Conservation (phyloP, 2,329 filamentous ascomycete genomes). For the Aspergillus felis region DNA sequence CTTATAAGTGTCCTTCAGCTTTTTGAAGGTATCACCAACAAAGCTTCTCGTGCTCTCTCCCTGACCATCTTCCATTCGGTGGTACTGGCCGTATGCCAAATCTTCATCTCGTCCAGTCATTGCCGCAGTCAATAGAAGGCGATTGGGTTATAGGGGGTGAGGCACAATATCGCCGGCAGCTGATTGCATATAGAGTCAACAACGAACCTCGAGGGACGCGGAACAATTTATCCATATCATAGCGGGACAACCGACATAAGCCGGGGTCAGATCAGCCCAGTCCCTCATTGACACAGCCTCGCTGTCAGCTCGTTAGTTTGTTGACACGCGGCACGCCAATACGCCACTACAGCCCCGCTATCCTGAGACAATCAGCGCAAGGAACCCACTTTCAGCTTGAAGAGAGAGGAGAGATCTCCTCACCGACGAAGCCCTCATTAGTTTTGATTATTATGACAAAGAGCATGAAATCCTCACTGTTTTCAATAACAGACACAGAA, state of each 20-base stretch:
- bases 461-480: not conserved
- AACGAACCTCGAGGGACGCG: not conserved
- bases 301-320: not conserved
- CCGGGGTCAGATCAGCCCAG: not conserved
- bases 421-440: not conserved
- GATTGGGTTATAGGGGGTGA: not conserved
- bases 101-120: constrained; percentile 48
- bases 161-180: not conserved
- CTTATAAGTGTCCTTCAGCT: constrained; percentile 37
- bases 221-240: not conserved
- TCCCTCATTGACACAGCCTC: not conserved
- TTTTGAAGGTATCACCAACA: constrained; percentile 48
- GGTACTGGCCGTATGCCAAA: constrained; percentile 54
- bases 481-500: not conserved
- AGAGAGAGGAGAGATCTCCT: not conserved
- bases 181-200: not conserved
- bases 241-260: not conserved
- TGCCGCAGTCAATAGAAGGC: not conserved
- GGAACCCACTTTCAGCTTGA: not conserved
- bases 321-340: not conserved
- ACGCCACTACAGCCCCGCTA: not conserved
- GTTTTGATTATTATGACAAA: not conserved
- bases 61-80: constrained; percentile 12
- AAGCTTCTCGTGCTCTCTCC: constrained; percentile 46
- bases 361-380: not conserved